Base-by-base conservation (phyloP, 192 early-diverging fungal genomes). In the Backusella circina region DNA sequence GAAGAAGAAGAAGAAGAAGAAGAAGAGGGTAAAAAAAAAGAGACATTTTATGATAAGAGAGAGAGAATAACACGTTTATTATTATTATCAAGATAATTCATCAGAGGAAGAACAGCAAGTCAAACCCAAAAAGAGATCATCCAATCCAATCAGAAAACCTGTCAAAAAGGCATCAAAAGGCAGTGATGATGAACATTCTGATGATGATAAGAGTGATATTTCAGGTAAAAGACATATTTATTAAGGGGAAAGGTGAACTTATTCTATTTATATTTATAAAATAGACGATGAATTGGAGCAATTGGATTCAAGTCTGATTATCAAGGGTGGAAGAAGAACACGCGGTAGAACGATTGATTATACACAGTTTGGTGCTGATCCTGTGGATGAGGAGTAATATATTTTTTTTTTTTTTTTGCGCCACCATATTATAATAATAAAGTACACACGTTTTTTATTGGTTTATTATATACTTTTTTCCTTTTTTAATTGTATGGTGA, bases 321-420 rank as follows among this genome's bases (percentile, higher is more conserved):
- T 93, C 72, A 75, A 76, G 37, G 79, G 80, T 26, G 87, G 90
- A 26, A 85, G 92, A 70, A 84, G 92, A 35, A 93, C 91, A 18
- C 79, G 92, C 44, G 92, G 92, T 15, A 87, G 86, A 68, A 91
- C 88, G 82, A 89, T 93, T 76, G 92, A 93, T 78, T 93, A 84
- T 76, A 86, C 86, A 16, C 83, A 91, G 77, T 92, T 93, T 78
- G 88, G 91, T 65, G 92, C 89, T 68, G 88, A 81, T 79, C 82
- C 83, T 21, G 79, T 77, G 6, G 86, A 83, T 36, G 83, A 84
- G 5, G 83, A 86, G 31, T 73, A 54, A 54, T 21, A 37, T 37
- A 9, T 57, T 23, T 23, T n/a, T 51, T 51, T 51, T 51, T 51
- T 51, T 28, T 12, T 57, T 57, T 57, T 57, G 23, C 23, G 41